A percentile compares a stretch with the other conserved stretches of the same genome.
Conservation (phyloP, 176 grass and related monocot species). For the Ensete glaucum region DNA sequence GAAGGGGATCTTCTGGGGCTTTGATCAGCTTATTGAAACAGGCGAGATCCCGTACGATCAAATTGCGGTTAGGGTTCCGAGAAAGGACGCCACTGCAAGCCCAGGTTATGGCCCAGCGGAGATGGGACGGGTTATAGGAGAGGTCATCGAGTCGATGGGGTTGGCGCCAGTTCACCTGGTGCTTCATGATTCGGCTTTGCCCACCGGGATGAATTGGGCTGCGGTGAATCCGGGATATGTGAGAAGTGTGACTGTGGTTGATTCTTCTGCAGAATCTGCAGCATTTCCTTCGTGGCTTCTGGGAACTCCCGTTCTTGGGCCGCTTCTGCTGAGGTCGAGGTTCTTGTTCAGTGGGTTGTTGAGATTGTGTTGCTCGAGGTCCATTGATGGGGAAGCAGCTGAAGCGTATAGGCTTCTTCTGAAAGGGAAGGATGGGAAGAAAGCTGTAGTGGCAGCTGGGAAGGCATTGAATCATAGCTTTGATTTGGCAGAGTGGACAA, state of each 20-base stretch:
- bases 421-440: slow-evolving; percentile 28
- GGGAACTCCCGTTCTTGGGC: slow-evolving; percentile 41
- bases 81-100: background rate
- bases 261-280: slow-evolving; percentile 31
- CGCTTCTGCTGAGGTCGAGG: slow-evolving; percentile 38
- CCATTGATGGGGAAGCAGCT: slow-evolving; percentile 20
- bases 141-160: slow-evolving; percentile 39
- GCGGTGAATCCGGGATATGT: slow-evolving; percentile 29
- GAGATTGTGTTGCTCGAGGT: slow-evolving; percentile 58
- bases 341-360: slow-evolving; percentile 45
- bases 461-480: slow-evolving; percentile 76
- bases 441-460: slow-evolving; percentile 38
- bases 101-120: slow-evolving; percentile 31
- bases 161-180: slow-evolving; percentile 55
- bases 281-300: slow-evolving; percentile 68
- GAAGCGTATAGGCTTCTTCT: slow-evolving; percentile 49
- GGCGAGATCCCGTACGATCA: slow-evolving; percentile 60
- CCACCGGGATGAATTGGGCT: slow-evolving; percentile 37
- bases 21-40: slow-evolving; percentile 66
- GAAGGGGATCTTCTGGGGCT: slow-evolving; percentile 68
- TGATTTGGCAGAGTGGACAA: slow-evolving; percentile 57
- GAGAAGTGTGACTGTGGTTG: slow-evolving; percentile 55
- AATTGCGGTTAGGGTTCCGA: background rate
- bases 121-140: slow-evolving; percentile 28
- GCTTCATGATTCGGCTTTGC: slow-evolving; percentile 59